Base-by-base conservation (phyloP, 1,284 basidiomycete species). In the Trichosporon ovoides region DNA sequence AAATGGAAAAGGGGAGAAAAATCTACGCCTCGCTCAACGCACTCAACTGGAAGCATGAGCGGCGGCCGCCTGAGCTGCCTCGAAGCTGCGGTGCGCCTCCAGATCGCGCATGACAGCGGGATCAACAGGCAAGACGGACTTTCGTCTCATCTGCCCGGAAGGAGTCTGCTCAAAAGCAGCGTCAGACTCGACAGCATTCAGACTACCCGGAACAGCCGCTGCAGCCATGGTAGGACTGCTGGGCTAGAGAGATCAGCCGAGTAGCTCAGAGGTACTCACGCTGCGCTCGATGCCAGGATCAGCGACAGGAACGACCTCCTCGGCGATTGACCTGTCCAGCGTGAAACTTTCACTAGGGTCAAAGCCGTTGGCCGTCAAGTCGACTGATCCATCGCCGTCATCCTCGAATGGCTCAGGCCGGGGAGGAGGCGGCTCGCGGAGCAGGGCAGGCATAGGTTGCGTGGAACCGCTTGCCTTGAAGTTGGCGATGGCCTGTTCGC, bases 221-320 rank as follows among this genome's bases (percentile, higher is more conserved):
- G 40, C 12, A 7, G 20, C 24, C 31, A 40, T 20, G 40, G 62
- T 54, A 31, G 61, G 49, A 19, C 36, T 52, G 11, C 28, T 53
- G 43, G 52, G 53, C 56, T 58, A 19, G 22, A 28, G 38, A 20
- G 34, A 33, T 48, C 20, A 48, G 43, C 43, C n/a, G 43, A 48
- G 43, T 31, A 48, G 43, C 43, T 48, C 43, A 48, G 24, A 31
- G 43, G 43, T 31, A 67, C 70, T 70, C 60, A 74, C 73, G 53
- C 84, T 61, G 83, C 70, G 63, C 37, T 91, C 89, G 64, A 91
- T 77, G 53, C 87, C 89, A 56, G 89, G 89, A 78, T 93, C 90
- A 48, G 91, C 90, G 81, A 88, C 87, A 22, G 91, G 91, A 34
- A 93, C 88, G 59, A 87, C 80, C 74, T 93, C 90, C 58, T 92